Conservation (phyloP, 2,329 filamentous ascomycete species). For the Calonectria crousiana region DNA sequence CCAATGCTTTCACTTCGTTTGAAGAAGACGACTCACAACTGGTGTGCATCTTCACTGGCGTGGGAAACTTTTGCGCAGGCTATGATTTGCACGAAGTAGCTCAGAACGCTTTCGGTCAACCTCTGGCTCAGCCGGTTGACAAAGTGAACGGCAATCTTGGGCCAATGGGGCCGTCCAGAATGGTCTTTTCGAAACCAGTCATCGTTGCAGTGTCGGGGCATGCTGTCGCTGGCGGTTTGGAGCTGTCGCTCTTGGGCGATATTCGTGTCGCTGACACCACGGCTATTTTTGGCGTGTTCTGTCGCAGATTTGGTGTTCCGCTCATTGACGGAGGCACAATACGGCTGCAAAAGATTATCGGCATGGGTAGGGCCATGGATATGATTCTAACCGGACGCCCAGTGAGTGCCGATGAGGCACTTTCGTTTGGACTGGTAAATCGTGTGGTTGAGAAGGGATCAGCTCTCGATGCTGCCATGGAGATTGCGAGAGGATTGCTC, state of each 20-base stretch:
- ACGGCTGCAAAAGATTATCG: neutral
- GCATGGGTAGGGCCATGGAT: neutral
- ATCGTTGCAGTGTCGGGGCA: neutral
- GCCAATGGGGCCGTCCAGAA: neutral
- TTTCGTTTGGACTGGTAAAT: neutral
- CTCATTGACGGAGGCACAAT: neutral
- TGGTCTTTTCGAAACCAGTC: neutral
- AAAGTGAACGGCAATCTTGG: neutral
- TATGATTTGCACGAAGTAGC: neutral
- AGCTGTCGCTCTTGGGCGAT: neutral
- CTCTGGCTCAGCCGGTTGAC: neutral
- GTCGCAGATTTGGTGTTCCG: neutral
- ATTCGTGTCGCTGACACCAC: neutral
- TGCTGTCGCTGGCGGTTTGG: neutral
- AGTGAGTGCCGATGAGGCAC: neutral
- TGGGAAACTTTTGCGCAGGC: neutral
- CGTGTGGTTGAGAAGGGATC: neutral
- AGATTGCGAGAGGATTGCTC: neutral
- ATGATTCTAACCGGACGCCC: neutral
- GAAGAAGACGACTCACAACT: neutral
- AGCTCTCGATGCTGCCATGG: neutral
- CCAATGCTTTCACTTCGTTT: neutral
- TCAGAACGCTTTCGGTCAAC: neutral
- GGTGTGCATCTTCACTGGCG: neutral
- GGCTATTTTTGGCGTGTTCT: neutral